Percentiles rank a stretch among this genome's conserved stretches.
Evolutionary conservation across 192 early-diverging fungal genomes (phyloP).

Genomic region (Cetraspora pellucida): DNA sequence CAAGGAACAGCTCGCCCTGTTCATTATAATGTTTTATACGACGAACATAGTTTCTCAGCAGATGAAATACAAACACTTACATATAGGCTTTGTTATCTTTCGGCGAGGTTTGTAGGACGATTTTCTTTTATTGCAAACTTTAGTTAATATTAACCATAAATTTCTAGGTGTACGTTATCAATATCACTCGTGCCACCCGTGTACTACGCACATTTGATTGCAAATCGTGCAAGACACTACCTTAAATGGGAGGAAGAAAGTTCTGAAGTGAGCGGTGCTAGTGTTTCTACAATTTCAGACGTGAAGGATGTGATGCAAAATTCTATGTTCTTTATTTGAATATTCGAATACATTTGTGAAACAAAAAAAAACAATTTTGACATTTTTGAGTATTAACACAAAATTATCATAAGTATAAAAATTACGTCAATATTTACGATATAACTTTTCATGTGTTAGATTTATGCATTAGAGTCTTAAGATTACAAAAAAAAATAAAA

Average conservation of each 20-base stretch:
- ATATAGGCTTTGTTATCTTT: constrained; percentile 45
- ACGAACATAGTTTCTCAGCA: constrained; percentile 70
- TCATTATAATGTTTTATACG: constrained; percentile 87
- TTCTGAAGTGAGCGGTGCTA: background rate
- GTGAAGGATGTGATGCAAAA: background rate
- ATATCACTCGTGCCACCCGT: constrained; percentile 66
- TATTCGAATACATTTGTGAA: no score
- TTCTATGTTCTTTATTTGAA: constrained; percentile 13
- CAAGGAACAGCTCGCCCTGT: constrained; percentile 93
- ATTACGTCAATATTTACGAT: no score
- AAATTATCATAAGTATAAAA: no score
- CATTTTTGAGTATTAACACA: no score
- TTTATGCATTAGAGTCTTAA: no score
- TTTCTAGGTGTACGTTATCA: constrained; percentile 70
- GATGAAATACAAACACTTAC: constrained; percentile 20
- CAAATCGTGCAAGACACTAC: constrained; percentile 41
- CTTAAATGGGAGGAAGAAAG: background rate
- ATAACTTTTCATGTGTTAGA: no score
- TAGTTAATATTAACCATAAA: background rate
- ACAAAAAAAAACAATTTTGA: no score
- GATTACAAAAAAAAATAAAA: no score
- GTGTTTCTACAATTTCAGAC: background rate
- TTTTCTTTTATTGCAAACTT: constrained; percentile 2
- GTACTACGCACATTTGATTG: constrained; percentile 47
- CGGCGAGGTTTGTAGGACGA: constrained; percentile 42